These are phyloP conservation scores for Starmerella khaoyaiensis DNA, from an alignment of 805 yeast genomes.

Conservation along the genomic window DNA sequence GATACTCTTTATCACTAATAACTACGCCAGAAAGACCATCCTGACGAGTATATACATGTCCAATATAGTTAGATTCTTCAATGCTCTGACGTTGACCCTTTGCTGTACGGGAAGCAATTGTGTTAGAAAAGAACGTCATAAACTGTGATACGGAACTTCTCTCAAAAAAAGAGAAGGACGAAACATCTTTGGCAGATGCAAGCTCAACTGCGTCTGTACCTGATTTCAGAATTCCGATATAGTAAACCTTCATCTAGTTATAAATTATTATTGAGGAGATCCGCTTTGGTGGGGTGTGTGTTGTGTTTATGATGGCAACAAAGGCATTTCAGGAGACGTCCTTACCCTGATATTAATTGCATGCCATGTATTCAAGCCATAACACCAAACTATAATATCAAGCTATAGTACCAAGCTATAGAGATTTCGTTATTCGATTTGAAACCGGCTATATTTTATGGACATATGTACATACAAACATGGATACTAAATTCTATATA, in stretches of 20 bases:
- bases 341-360: not conserved
- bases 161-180: conserved; percentile 83
- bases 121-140: conserved; percentile 85
- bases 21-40: conserved; percentile 89
- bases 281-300: not conserved
- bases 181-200: conserved; percentile 65
- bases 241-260: conserved; percentile 66
- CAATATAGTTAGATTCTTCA: conserved; percentile 81
- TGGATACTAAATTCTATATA: conserved; percentile 10
- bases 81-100: conserved; percentile 89
- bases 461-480: no score
- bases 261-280: not conserved
- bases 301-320: not conserved
- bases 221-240: conserved; percentile 73
- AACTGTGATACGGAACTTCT: conserved; percentile 72
- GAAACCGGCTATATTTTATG: no score
- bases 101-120: conserved; percentile 76
- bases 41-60: conserved; percentile 78
- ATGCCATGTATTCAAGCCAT: not conserved
- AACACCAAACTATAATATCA: no score
- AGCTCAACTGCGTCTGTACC: conserved; percentile 55
- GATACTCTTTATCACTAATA: conserved; percentile 90
- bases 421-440: no score
- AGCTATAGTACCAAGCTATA: no score
- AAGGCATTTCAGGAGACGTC: no score